These are phyloP conservation scores for Pachysolen tannophilus DNA, from an alignment of 805 yeast species.

Conservation along the genomic window DNA sequence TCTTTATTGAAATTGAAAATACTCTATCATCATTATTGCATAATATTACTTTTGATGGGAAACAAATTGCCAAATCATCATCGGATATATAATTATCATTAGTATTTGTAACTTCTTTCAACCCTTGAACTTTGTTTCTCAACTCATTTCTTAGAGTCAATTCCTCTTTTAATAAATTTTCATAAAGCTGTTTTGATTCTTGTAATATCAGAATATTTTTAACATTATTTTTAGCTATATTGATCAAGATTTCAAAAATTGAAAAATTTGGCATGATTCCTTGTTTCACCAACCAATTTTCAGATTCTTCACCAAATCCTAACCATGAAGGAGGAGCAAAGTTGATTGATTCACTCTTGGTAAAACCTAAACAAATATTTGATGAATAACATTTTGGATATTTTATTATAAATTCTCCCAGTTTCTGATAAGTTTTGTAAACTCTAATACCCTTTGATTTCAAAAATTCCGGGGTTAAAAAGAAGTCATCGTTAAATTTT, in stretches of 20 bases:
- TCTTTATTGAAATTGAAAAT: slow-evolving; percentile 24
- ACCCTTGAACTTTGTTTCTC: slow-evolving; percentile 20
- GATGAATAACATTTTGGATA: slow-evolving; percentile 49
- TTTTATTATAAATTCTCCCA: slow-evolving; percentile 54
- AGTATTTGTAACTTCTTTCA: slow-evolving; percentile 24
- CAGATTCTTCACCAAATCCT: slow-evolving; percentile 36
- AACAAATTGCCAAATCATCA: slow-evolving; percentile 38
- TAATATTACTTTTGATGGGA: slow-evolving; percentile 43
- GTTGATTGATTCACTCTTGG: slow-evolving; percentile 45
- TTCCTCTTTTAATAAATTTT: slow-evolving; percentile 31
- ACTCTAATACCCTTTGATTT: slow-evolving; percentile 38
- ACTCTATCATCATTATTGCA: slow-evolving; percentile 19
- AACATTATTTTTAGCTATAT: slow-evolving; percentile 35
- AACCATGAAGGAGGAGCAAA: slow-evolving; percentile 57
- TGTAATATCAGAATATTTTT: slow-evolving; percentile 30
- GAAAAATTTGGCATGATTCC: slow-evolving; percentile 46
- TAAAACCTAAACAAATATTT: slow-evolving; percentile 45
- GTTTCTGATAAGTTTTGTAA: slow-evolving; percentile 42
- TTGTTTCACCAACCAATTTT: slow-evolving; percentile 41
- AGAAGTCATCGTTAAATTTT: slow-evolving; percentile 31
- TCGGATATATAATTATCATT: slow-evolving; percentile 41
- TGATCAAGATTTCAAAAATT: slow-evolving; percentile 36
- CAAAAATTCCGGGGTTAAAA: slow-evolving; percentile 44
- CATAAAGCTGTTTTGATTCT: slow-evolving; percentile 25
- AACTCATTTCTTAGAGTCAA: slow-evolving; percentile 31